These are phyloP conservation scores for Cerrena zonata DNA, from an alignment of 1,284 basidiomycete species.

Conservation along the genomic window DNA sequence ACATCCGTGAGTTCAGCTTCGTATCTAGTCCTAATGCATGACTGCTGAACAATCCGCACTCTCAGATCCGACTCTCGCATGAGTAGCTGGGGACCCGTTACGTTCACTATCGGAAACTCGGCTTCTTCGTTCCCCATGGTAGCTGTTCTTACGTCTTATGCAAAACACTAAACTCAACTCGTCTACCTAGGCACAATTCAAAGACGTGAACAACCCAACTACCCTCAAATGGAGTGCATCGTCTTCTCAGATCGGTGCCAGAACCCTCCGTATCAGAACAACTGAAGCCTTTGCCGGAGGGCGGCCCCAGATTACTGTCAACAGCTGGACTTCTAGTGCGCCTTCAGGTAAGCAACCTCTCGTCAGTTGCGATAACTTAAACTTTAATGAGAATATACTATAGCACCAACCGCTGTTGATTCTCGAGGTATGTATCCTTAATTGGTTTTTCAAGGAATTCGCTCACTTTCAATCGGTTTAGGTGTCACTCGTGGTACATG, in stretches of 20 bases:
- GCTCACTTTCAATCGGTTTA: background rate
- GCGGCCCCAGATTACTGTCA: constrained; percentile 38
- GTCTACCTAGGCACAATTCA: constrained; percentile 32
- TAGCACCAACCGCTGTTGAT: constrained; percentile 36
- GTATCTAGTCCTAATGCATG: background rate
- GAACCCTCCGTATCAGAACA: constrained; percentile 41
- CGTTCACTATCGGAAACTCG: constrained; percentile 37
- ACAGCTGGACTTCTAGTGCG: constrained; percentile 33
- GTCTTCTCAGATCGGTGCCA: constrained; percentile 39
- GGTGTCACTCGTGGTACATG: constrained; percentile 32
- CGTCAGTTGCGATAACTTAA: constrained; percentile 7
- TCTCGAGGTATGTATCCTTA: constrained; percentile 26
- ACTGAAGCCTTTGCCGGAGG: constrained; percentile 42
- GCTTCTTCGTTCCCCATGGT: constrained; percentile 38
- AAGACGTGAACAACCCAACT: constrained; percentile 40
- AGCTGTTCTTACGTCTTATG: background rate
- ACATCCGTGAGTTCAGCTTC: constrained; percentile 36
- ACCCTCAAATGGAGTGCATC: constrained; percentile 39
- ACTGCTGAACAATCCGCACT: background rate
- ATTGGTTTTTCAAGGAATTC: background rate
- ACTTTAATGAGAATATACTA: constrained; percentile 6
- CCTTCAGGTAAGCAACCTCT: constrained; percentile 28
- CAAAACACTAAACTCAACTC: background rate
- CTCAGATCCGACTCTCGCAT: constrained; percentile 39
- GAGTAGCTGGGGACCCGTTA: constrained; percentile 40